A percentile compares a stretch with the other conserved stretches of the same genome.
Conservation (phyloP, 73 alveolate species). For the Stentor coeruleus region DNA sequence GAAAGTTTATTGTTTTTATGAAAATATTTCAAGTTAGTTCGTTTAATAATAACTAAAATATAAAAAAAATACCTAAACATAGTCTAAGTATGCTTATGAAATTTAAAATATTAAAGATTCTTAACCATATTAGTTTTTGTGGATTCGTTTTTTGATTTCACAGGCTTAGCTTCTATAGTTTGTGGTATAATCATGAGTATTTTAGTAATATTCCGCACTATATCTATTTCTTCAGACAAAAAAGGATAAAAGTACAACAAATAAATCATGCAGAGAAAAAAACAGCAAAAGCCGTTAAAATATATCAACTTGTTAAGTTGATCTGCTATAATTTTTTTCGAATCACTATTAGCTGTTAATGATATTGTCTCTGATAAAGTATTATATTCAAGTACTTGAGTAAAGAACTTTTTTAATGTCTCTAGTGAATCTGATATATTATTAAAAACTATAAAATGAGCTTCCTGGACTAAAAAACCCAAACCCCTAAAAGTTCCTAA, state of each 20-base stretch:
- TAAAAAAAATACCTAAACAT: no score
- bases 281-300: no score
- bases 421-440: background rate
- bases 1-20: no score
- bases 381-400: background rate
- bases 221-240: background rate
- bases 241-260: background rate
- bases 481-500: background rate
- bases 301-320: background rate
- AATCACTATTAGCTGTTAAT: background rate
- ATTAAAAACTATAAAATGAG: background rate
- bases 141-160: no score
- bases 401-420: no score
- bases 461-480: background rate
- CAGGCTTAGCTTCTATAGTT: no score
- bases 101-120: no score
- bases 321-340: no score
- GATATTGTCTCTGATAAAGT: background rate
- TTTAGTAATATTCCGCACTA: background rate
- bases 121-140: no score
- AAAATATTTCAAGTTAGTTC: no score
- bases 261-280: background rate
- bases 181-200: background rate
- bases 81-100: no score
- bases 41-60: no score